phyloP scores from a whole-genome alignment of 148 eudicot species.

The Spergularia marina region DNA sequence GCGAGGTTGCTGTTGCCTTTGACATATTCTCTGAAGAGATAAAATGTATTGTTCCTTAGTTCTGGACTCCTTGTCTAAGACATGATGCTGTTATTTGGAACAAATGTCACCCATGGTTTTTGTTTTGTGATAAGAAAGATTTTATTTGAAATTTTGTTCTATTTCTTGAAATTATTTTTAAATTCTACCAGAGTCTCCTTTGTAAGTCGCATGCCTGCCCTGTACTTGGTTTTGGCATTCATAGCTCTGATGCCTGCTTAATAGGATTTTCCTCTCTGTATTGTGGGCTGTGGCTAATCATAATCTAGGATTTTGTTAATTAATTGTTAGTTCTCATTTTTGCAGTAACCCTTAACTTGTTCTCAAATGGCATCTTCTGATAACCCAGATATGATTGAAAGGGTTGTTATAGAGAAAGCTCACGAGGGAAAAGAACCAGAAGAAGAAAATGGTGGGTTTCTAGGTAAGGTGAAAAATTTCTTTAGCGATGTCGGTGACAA shows the following conservation, averaged over 20 bases:
- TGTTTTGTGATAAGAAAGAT: no score
- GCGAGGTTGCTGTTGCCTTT: not conserved
- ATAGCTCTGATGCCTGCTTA: constrained; percentile 2
- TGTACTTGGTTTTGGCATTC: not conserved
- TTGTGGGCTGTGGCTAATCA: no score
- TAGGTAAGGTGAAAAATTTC: constrained; percentile 73
- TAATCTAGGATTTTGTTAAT: not conserved
- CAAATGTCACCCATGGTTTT: no score
- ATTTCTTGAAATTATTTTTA: no score
- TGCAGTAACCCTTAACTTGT: constrained; percentile 1
- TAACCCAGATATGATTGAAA: constrained; percentile 59
- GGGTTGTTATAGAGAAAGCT: constrained; percentile 43
- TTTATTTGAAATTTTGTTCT: no score
- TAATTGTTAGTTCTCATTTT: not conserved
- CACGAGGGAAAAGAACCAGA: constrained; percentile 44
- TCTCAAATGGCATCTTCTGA: constrained; percentile 74
- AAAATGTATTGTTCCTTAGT: no score
- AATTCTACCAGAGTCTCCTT: no score
- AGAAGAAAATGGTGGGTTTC: constrained; percentile 61
- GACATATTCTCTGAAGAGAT: not conserved
- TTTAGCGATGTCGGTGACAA: constrained; percentile 88
- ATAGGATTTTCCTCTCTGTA: not conserved
- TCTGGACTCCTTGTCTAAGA: no score
- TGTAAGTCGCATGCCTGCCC: not conserved
- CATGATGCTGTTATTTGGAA: no score